phyloP scores from a whole-genome alignment of 108 stramenopile species.

The Pseudonitzschia delicatissima region DNA sequence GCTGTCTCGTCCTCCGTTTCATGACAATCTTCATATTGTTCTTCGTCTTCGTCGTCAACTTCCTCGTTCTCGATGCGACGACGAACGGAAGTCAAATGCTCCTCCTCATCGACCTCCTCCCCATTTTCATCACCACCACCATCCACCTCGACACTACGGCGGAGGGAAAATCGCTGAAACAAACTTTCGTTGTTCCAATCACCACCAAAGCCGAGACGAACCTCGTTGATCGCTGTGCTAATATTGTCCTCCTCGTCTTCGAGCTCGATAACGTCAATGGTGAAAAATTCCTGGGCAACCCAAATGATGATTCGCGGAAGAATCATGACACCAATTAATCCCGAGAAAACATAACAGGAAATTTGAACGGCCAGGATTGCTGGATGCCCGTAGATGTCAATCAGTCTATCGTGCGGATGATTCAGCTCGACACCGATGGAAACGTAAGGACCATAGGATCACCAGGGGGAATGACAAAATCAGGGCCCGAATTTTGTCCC shows the following conservation, averaged over 20 bases:
- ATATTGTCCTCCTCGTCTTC: conserved; percentile 2
- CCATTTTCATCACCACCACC: neutral
- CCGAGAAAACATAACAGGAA: conserved; percentile 39
- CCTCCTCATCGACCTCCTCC: neutral
- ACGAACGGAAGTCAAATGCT: neutral
- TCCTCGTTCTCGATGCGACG: neutral
- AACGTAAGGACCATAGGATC: conserved; percentile 42
- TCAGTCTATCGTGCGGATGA: conserved; percentile 27
- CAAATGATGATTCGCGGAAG: conserved; percentile 39
- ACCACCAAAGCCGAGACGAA: neutral
- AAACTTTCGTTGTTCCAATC: neutral
- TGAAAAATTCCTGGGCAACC: conserved; percentile 45
- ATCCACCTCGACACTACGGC: neutral
- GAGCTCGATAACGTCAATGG: conserved; percentile 49
- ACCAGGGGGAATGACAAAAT: conserved; percentile 53
- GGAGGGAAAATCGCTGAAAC: neutral
- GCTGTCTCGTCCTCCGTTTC: neutral
- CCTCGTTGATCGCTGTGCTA: neutral
- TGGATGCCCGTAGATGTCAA: conserved; percentile 31
- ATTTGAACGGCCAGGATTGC: conserved; percentile 38
- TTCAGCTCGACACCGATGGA: conserved; percentile 21
- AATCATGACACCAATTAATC: conserved; percentile 31
- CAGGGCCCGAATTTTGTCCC: conserved; percentile 23
- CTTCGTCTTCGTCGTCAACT: neutral
- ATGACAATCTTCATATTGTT: neutral